Evolutionary conservation across 331 rosid species (phyloP), one percentile per base, ranked within the genome.

Genomic region (Stylosanthes scabra): DNA sequence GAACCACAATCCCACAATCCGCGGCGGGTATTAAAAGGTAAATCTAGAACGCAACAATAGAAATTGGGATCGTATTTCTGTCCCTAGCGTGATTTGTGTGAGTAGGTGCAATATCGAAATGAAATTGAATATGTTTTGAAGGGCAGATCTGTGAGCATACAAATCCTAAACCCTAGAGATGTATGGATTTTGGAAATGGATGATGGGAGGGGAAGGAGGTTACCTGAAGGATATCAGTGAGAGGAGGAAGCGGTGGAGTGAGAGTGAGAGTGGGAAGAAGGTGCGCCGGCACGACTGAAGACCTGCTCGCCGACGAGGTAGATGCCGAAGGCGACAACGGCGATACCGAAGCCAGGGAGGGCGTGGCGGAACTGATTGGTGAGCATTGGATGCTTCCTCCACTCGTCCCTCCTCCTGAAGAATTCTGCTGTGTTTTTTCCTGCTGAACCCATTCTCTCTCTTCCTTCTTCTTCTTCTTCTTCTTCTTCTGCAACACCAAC

Each of bases 371-470:
- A 41, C 90, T 94, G 99, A 81, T 86, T 91, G 3, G 80, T n/a
- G 0, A 91, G 83, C 97, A 75, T 84, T 2, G 99, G 99, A 29
- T 94, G 97, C 89, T 90, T 95, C 90, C 99, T 91, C 99, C 99
- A 95, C 50, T 47, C 88, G 57, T 95, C 99, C 79, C 96, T 91
- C 79, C 99, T 80, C 85, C 84, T 86, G 88, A 95, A 95, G 77
- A 95, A 92, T 82, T 95, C 97, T 59, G 82, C 96, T 0, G 97
- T 90, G 16, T 84, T 25, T 57, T 86, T 58, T 54, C 96, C 97
- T 61, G 70, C 70, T 11, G 61, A 46, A 72, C 80, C 81, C 92
- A 85, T 81, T 39, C 14, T 37, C 74, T 52, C 68, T 71, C 68
- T 72, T 46, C 34, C 15, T 60, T 60, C n/a, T 41, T 3, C 3